Conservation (phyloP, 1,139 yeast species). For the Kodamaea ohmeri region DNA sequence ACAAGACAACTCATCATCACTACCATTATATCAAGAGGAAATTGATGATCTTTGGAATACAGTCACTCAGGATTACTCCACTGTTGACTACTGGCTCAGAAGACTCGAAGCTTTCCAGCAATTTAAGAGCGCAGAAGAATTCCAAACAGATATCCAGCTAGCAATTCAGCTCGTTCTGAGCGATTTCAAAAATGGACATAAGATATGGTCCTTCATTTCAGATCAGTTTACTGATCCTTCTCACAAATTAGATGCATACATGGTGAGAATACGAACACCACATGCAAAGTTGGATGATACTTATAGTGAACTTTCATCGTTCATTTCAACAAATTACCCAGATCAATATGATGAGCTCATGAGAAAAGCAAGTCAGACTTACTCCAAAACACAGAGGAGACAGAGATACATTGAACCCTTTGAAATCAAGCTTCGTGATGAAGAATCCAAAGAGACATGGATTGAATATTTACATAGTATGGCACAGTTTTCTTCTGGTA, state of each 20-base stretch:
- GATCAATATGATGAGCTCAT: constrained; percentile 40
- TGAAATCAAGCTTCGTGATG: constrained; percentile 21
- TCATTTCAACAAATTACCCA: constrained; percentile 32
- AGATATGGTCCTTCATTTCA: constrained; percentile 33
- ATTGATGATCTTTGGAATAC: constrained; percentile 21
- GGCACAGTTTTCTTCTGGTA: constrained; percentile 17
- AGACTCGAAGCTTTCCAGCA: constrained; percentile 8
- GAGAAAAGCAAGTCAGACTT: constrained; percentile 36
- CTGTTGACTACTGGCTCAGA: constrained; percentile 17
- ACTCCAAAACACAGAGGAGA: constrained; percentile 26
- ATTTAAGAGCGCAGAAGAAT: constrained; percentile 3
- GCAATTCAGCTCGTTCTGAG: constrained; percentile 20
- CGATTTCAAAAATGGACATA: constrained; percentile 34
- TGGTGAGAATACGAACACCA: constrained; percentile 40
- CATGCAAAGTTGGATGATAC: constrained; percentile 43
- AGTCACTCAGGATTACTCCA: constrained; percentile 16
- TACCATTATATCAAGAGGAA: constrained; percentile 9
- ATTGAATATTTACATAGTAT: constrained; percentile 30
- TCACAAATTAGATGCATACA: constrained; percentile 22
- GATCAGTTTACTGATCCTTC: constrained; percentile 13
- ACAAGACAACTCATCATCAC: too few relatives aligned
- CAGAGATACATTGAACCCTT: constrained; percentile 28
- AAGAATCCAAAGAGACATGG: constrained; percentile 28
- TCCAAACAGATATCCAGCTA: constrained; percentile 3
- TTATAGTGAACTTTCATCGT: constrained; percentile 41